phyloP scores from a whole-genome alignment of 2,329 filamentous ascomycete genomes.

The Diaporthe citri region DNA sequence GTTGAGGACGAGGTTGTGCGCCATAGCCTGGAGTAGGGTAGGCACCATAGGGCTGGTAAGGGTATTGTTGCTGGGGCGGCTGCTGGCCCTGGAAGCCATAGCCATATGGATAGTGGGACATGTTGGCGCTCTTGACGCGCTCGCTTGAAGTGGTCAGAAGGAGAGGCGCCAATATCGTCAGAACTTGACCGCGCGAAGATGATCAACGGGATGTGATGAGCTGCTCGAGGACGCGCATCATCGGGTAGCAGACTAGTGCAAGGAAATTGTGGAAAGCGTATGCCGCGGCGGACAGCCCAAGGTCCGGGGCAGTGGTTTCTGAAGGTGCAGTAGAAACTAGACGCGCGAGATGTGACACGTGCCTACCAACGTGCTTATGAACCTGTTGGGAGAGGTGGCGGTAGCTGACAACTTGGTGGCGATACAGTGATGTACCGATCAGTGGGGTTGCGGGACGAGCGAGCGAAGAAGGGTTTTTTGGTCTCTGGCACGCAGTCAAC shows the following conservation, averaged over 20 bases:
- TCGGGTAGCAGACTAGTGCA: slow-evolving; percentile 19
- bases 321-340: slow-evolving; percentile 7
- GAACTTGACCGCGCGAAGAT: slow-evolving; percentile 28
- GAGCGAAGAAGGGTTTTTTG: not conserved
- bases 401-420: slow-evolving; percentile 10
- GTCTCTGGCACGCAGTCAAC: not conserved
- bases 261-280: slow-evolving; percentile 10
- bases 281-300: not conserved
- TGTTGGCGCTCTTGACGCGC: slow-evolving; percentile 46
- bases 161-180: slow-evolving; percentile 34
- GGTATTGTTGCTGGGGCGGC: slow-evolving; percentile 44
- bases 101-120: slow-evolving; percentile 56
- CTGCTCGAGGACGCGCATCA: slow-evolving; percentile 32
- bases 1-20: slow-evolving; percentile 37
- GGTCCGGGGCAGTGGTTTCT: not conserved
- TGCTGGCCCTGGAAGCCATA: slow-evolving; percentile 50
- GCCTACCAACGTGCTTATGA: slow-evolving; percentile 31
- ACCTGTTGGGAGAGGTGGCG: slow-evolving; percentile 5
- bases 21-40: slow-evolving; percentile 41
- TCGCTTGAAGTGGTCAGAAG: slow-evolving; percentile 36
- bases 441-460: not conserved
- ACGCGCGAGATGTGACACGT: slow-evolving; percentile 27
- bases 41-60: slow-evolving; percentile 41
- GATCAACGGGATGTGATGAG: slow-evolving; percentile 23
- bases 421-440: slow-evolving; percentile 5